Evolutionary conservation across 306 rosid genomes (phyloP), one percentile per base, ranked within the genome.

Genomic region (Gastrolobium villosum): DNA sequence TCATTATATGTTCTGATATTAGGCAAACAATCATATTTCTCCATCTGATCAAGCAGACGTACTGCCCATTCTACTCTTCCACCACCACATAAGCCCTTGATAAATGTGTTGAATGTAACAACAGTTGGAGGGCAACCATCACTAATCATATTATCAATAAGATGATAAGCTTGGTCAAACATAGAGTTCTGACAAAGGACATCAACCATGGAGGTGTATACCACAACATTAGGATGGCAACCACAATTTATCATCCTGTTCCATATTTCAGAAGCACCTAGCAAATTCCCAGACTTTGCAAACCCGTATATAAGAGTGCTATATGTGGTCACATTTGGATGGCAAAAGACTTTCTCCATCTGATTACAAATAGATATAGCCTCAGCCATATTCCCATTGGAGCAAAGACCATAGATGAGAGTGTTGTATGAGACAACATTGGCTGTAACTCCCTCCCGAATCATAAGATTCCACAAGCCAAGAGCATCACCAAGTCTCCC

Each of bases 221-320:
- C 86, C 75, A 95, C 92, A 32, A 81, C 99, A 87, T 93, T 93
- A 56, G 98, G 98, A 59, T 36, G 90, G 20, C 90, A 90, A n/a
- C 93, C 93, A 45, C 49, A 39, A 65, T 59, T 60, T 76, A 95
- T 85, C 98, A 95, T 95, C 73, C 70, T 77, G 86, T 95, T 93
- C 97, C 99, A 95, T 63, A 68, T 88, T 65, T 84, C 85, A 50
- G 88, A 88, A 59, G 97, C 98, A 53, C 89, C 89, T 44, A 43
- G 32, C 85, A 92, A 89, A 57, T 91, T 45, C 72, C 94, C 91
- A 43, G 81, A 72, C 78, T 88, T 91, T n/a, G 91, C 89, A 86
- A 91, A 91, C 63, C 96, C 96, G 26, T 84, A 46, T 44, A 95
- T 87, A 37, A 95, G 90, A 76, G 83, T 79, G 80, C 96, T 77